Base-by-base conservation (phyloP, 768 basidiomycete species). In the Megacollybia marginata region DNA sequence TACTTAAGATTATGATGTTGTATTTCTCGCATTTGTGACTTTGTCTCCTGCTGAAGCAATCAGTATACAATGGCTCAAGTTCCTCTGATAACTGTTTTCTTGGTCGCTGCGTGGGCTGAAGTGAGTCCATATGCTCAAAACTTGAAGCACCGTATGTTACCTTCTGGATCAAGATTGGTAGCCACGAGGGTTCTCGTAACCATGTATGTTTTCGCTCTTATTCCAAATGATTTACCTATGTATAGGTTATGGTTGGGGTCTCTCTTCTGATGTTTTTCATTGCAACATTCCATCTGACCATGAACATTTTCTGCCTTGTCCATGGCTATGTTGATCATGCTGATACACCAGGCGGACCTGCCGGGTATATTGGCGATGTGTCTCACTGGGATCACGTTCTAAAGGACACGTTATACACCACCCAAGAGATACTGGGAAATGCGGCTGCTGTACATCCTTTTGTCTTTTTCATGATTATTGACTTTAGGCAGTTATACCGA, bases 231-330 rank as follows among this genome's bases (percentile, higher is more conserved):
- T n/a, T n/a, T 4, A 13, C 46, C 3, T 20, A 18, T 36, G 18
- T 3, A 18, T 44, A 57, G 56, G 42, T 56, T 36, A 56, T 57
- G 53, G 49, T 56, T 35, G n/a, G 15, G 2, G 35, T 44, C 16
- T 59, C 58, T 2, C 43, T 51, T 9, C 20, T 56, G 10, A 57
- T 59, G 57, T 59, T 59, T 47, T 40, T 52, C 13, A 33, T 59
- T n/a, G n/a, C n/a, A n/a, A n/a, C n/a, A n/a, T n/a, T n/a, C n/a
- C n/a, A n/a, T n/a, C n/a, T n/a, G n/a, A 54, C 52, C n/a, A 54
- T 57, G 38, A 59, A 57, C 35, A 42, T 48, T 5, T 55, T 35
- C 40, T 49, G 57, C 4, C n/a, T 55, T 9, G 23, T 59, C 32
- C 40, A 35, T 16, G 58, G 56, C 1, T 59, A 50, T 42, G 47